These are phyloP conservation scores for Termitomyces eurrhizus DNA, from an alignment of 768 basidiomycete species.

Conservation along the genomic window DNA sequence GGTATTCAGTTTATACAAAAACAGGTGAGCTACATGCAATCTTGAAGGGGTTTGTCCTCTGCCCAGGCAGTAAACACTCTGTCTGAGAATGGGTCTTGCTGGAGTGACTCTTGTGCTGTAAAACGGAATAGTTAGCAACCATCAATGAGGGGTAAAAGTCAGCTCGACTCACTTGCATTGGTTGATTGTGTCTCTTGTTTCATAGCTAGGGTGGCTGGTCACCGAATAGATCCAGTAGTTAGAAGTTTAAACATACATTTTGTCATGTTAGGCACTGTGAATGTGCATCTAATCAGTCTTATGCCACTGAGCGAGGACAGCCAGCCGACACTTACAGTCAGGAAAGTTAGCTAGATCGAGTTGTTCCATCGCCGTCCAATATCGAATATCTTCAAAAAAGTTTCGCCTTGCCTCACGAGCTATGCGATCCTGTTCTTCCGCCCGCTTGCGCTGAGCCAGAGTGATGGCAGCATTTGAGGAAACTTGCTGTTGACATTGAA, in stretches of 20 bases:
- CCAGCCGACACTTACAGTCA: neutral
- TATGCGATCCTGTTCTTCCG: neutral
- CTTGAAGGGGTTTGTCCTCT: neutral
- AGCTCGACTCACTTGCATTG: neutral
- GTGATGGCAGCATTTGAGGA: neutral
- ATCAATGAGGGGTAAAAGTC: neutral
- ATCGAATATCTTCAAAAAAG: neutral
- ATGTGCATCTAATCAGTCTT: neutral
- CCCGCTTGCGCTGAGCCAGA: neutral
- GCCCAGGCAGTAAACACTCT: neutral
- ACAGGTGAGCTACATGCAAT: neutral
- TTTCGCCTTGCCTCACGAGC: neutral
- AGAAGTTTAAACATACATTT: too few species aligned
- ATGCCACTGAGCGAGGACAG: neutral
- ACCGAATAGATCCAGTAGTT: too few species aligned
- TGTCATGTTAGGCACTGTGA: neutral
- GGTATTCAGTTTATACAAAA: too few species aligned
- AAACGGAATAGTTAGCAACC: neutral
- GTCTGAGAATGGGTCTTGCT: neutral
- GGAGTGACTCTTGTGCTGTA: neutral
- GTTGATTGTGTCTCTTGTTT: neutral
- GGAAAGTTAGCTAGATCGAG: neutral
- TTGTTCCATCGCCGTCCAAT: neutral
- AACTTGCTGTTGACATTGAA: neutral
- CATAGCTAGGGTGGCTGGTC: neutral